Conservation (phyloP, 768 basidiomycete species). For the Paxillus ammoniavirescens region DNA sequence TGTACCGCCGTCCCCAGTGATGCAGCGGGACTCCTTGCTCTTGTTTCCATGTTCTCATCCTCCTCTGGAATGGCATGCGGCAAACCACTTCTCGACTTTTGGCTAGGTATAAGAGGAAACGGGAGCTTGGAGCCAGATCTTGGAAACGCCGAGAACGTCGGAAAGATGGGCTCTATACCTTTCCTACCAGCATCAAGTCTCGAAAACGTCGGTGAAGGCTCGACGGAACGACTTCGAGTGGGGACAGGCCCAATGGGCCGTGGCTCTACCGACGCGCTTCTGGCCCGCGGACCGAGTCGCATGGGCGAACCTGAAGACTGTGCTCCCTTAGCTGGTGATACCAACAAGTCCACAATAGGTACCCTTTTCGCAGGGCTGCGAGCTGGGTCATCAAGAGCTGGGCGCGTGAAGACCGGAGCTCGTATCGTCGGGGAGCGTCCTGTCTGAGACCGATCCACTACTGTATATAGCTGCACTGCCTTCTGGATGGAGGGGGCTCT, state of each 20-base stretch:
- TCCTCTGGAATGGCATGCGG: slow-evolving; percentile 37
- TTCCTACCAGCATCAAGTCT: slow-evolving; percentile 13
- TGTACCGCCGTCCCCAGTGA: slow-evolving; percentile 17
- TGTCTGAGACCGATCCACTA: slow-evolving; percentile 19
- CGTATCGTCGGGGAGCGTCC: slow-evolving; percentile 13
- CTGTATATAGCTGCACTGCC: slow-evolving; percentile 33
- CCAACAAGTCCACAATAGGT: slow-evolving; percentile 25
- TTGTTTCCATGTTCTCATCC: slow-evolving; percentile 8
- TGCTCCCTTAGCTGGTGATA: slow-evolving; percentile 24
- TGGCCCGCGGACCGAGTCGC: slow-evolving; percentile 20
- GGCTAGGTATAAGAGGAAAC: slow-evolving; percentile 25
- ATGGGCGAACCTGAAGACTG: slow-evolving; percentile 13
- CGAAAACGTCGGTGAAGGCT: slow-evolving; percentile 13
- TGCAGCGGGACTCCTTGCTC: slow-evolving; percentile 10
- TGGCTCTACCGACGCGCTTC: slow-evolving; percentile 38
- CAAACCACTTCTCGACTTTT: slow-evolving; percentile 16
- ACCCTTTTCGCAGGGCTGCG: slow-evolving; percentile 37
- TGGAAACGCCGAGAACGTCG: slow-evolving; percentile 5
- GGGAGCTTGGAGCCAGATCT: slow-evolving; percentile 21
- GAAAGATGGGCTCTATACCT: slow-evolving; percentile 21
- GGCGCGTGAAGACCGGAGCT: slow-evolving; percentile 42
- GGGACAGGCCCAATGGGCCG: slow-evolving; percentile 11
- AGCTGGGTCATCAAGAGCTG: slow-evolving; percentile 35
- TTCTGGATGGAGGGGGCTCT: slow-evolving; percentile 52
- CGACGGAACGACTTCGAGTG: slow-evolving; percentile 31